Base-by-base conservation (phyloP, 768 basidiomycete species). In the Imleria badia region DNA sequence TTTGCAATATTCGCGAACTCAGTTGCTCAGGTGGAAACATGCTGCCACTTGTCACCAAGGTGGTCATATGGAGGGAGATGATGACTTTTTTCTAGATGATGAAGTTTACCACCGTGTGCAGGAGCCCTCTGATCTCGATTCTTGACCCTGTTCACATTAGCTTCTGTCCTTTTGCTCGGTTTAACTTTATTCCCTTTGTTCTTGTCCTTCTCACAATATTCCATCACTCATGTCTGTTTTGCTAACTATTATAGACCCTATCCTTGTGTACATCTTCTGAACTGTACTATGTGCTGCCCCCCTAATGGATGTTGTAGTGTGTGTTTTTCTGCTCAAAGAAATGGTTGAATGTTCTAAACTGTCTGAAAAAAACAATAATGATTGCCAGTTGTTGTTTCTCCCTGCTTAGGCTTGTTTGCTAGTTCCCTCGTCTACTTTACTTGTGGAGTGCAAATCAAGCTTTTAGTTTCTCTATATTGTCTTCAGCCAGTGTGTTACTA, bases 1-100 rank as follows among this genome's bases (percentile, higher is more conserved):
- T 19, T n/a, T 23, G 48, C 26, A 17, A 13, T 40, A 22, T 29
- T 20, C 11, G 33, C 34, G 14, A 48, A 50, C 62, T 64, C 49
- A 61, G 44, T 45, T 30, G 19, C 17, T 19, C 47, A 86, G 85
- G 87, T 90, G 86, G 87, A 90, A 93, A 69, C 91, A 93, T 63
- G 91, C 90, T 29, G 87, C 87, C 1, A 60, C 79, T 17, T 93
- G 91, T 61, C 91, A 93, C 63, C 80, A 81, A 49, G 78, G 80
- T 17, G 78, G 79, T 6, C 76, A 72, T 17, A 68, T 87, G 46
- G 67, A 71, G 3, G 86, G 84, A 30, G 86, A 89, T 55, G 64
- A 73, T 50, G 80, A 85, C 64, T 73, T 80, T 54, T 86, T 79
- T 61, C 70, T 83, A 55, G 73, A 81, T 35, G 85, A 89, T 56